These are phyloP conservation scores for Dipteronia sinensis DNA, from an alignment of 345 rosid genomes.

Conservation along the genomic window DNA sequence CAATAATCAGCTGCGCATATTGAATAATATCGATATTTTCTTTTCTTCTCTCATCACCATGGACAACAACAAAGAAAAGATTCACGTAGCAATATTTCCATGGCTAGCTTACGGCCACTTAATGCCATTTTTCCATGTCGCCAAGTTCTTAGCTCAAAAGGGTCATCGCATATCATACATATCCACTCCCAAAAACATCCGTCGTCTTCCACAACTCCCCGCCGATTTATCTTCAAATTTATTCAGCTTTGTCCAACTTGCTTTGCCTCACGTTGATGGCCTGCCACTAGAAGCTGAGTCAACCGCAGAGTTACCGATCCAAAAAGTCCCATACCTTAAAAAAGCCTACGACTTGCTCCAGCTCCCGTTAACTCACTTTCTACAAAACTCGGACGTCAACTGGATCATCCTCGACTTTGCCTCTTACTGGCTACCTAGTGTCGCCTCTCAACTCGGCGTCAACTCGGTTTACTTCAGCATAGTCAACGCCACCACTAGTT, in stretches of 20 bases:
- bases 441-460: conserved; percentile 25
- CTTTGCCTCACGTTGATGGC: conserved; percentile 7
- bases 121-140: conserved; percentile 14
- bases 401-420: conserved; percentile 20
- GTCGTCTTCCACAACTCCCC: background rate
- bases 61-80: background rate
- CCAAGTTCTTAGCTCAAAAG: conserved; percentile 14
- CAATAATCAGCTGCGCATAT: too few relatives aligned
- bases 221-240: background rate
- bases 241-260: background rate
- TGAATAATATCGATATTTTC: too few relatives aligned
- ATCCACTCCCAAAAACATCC: conserved; percentile 17
- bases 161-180: conserved; percentile 19
- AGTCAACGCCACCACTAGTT: conserved; percentile 19
- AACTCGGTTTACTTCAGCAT: conserved; percentile 31
- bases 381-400: background rate
- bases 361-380: background rate
- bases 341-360: conserved; percentile 8
- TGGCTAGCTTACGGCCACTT: conserved; percentile 25
- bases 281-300: conserved; percentile 10
- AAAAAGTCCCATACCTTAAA: conserved; percentile 11
- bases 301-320: conserved; percentile 6
- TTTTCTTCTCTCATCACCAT: background rate
- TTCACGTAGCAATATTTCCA: conserved; percentile 17
- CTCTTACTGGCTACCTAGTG: conserved; percentile 12